Conservation (phyloP, 805 yeast genomes). For the Torulaspora quercuum region DNA sequence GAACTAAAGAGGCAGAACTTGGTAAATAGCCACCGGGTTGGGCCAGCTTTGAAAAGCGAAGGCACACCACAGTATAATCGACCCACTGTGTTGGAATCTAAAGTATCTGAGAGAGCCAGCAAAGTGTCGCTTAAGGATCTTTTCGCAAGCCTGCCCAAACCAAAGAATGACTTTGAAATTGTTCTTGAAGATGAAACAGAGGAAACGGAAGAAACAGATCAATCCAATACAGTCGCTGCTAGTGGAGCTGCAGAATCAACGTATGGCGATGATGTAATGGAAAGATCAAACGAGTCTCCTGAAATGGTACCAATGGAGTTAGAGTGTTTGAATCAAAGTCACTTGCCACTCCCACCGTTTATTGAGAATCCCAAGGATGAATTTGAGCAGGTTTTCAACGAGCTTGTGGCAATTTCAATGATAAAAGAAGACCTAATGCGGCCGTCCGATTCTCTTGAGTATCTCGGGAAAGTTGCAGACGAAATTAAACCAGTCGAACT, state of each 20-base stretch:
- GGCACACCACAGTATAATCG: background rate
- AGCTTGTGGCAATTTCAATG: constrained; percentile 18
- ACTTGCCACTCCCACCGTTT: constrained; percentile 20
- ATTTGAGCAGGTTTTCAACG: constrained; percentile 26
- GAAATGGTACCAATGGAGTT: constrained; percentile 6
- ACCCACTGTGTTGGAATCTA: background rate
- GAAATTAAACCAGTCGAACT: constrained; percentile 6
- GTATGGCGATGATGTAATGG: background rate
- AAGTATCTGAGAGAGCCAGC: constrained; percentile 11
- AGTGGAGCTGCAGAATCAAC: background rate
- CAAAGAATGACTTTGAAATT: constrained; percentile 48
- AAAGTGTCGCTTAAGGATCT: constrained; percentile 18
- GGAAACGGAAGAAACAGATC: constrained; percentile 1
- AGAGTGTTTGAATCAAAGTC: constrained; percentile 7
- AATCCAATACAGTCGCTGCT: background rate
- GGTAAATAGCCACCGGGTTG: constrained; percentile 8
- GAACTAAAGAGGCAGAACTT: constrained; percentile 32
- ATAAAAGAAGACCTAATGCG: constrained; percentile 11
- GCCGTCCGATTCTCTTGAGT: constrained; percentile 3
- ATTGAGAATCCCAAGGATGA: constrained; percentile 17
- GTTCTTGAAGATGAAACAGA: constrained; percentile 35
- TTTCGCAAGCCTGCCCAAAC: constrained; percentile 40
- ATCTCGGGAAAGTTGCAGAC: constrained; percentile 9
- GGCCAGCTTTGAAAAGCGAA: background rate
- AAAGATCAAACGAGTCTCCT: background rate